Conservation (phyloP, 2,329 filamentous ascomycete species). For the Septoria linicola region DNA sequence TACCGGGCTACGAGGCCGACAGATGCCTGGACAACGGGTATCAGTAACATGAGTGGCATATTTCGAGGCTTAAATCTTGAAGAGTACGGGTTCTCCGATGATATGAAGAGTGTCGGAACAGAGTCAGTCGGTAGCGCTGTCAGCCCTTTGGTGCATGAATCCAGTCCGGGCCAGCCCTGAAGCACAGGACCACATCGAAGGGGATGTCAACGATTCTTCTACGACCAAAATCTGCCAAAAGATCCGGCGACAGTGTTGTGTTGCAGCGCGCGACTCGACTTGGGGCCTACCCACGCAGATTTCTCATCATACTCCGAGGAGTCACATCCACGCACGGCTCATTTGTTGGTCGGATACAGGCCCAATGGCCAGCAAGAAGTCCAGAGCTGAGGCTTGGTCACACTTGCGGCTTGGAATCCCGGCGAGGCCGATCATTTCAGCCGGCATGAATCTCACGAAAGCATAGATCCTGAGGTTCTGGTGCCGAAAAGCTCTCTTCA, state of each 20-base stretch:
- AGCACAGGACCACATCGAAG: background rate
- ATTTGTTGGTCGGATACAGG: background rate
- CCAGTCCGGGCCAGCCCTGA: constrained; percentile 26
- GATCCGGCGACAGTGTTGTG: too few species aligned
- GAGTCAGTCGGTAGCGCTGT: constrained; percentile 19
- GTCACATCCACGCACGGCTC: too few species aligned
- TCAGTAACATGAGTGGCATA: constrained; percentile 40
- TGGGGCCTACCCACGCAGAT: too few species aligned
- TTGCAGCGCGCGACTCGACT: too few species aligned
- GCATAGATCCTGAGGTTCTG: too few species aligned
- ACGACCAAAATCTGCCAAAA: too few species aligned
- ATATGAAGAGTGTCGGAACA: constrained; percentile 23
- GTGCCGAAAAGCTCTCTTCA: too few species aligned
- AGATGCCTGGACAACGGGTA: constrained; percentile 28
- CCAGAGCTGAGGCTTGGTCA: too few species aligned
- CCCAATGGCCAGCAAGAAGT: too few species aligned
- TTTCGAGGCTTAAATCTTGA: constrained; percentile 42
- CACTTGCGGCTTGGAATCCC: too few species aligned
- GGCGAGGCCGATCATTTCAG: too few species aligned
- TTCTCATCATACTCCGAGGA: background rate
- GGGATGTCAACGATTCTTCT: background rate
- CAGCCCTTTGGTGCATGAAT: constrained; percentile 25
- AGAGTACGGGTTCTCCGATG: constrained; percentile 27
- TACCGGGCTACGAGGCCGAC: constrained; percentile 34
- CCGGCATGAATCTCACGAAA: too few species aligned